Conservation (phyloP, 306 rosid species). For the Pyrus bretschneideri region DNA sequence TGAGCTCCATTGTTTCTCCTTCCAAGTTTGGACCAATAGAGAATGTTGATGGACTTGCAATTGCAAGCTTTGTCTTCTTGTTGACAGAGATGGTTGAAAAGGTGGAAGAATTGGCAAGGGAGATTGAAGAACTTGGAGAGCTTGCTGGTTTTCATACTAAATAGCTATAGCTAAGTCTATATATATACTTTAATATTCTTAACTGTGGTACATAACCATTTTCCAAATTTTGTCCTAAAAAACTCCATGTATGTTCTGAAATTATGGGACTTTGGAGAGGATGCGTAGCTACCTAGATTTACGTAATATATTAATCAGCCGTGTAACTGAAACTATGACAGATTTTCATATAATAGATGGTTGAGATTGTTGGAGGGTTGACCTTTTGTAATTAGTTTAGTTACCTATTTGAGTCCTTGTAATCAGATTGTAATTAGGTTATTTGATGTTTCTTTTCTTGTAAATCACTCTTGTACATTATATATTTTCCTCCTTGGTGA, state of each 20-base stretch:
- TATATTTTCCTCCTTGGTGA: no score
- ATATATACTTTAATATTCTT: background rate
- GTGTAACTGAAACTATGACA: background rate
- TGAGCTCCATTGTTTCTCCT: conserved; percentile 22
- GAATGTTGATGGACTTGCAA: conserved; percentile 34
- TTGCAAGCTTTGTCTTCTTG: conserved; percentile 45
- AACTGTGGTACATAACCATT: background rate
- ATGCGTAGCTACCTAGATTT: background rate
- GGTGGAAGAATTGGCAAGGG: conserved; percentile 48
- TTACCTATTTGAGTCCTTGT: no score
- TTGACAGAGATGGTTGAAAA: conserved; percentile 49
- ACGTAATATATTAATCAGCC: background rate
- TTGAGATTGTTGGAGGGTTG: no score
- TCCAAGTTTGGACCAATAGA: conserved; percentile 30
- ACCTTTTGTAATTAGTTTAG: no score
- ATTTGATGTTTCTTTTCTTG: no score
- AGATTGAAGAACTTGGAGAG: conserved; percentile 56
- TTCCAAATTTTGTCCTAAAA: conserved; percentile 1
- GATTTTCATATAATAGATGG: background rate
- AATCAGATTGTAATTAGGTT: no score
- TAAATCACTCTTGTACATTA: no score
- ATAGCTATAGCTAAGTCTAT: background rate
- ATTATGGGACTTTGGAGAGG: background rate
- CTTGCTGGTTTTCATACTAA: conserved; percentile 36
- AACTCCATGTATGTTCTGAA: background rate